Evolutionary conservation across 108 stramenopile genomes (phyloP).

Genomic region (Pseudonitzschia delicatissima): DNA sequence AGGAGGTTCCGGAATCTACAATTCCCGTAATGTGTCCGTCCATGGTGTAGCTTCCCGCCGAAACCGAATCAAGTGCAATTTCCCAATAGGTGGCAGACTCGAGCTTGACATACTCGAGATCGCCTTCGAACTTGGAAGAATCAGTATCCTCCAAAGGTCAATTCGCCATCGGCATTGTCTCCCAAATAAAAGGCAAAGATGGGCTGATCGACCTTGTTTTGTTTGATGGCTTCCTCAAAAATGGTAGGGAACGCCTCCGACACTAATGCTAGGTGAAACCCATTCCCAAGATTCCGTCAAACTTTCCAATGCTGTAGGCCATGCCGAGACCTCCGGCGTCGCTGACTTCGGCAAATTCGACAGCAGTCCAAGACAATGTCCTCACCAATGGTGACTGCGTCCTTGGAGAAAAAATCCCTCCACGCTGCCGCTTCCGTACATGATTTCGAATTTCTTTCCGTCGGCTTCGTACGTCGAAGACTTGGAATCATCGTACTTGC

Average conservation of each 20-base stretch:
- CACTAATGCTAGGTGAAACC: constrained; percentile 89
- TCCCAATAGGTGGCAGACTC: constrained; percentile 92
- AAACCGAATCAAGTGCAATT: constrained; percentile 65
- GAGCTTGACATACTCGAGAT: constrained; percentile 70
- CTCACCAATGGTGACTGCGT: constrained; percentile 67
- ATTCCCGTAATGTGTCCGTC: constrained; percentile 65
- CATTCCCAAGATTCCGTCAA: constrained; percentile 98
- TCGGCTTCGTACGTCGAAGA: constrained; percentile 60
- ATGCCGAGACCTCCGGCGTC: constrained; percentile 98
- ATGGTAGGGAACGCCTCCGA: constrained; percentile 89
- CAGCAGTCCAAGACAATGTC: constrained; percentile 61
- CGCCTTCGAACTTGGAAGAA: constrained; percentile 64
- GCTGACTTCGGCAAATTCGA: constrained; percentile 84
- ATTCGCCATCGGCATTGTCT: constrained; percentile 88
- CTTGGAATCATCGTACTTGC: constrained; percentile 57
- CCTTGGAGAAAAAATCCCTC: constrained; percentile 68
- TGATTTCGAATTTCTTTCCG: constrained; percentile 80
- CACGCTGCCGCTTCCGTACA: constrained; percentile 87
- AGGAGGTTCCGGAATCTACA: constrained; percentile 94
- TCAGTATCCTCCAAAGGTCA: constrained; percentile 96
- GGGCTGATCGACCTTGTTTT: constrained; percentile 64
- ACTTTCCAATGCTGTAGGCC: constrained; percentile 92
- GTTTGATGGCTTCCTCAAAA: constrained; percentile 90
- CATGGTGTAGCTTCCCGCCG: constrained; percentile 48
- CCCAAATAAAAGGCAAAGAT: constrained; percentile 98